Percentiles rank a stretch among this genome's conserved stretches.
phyloP scores from a whole-genome alignment of 371 early-diverging fungal genomes.

The Syncephalastrum contaminatum region DNA sequence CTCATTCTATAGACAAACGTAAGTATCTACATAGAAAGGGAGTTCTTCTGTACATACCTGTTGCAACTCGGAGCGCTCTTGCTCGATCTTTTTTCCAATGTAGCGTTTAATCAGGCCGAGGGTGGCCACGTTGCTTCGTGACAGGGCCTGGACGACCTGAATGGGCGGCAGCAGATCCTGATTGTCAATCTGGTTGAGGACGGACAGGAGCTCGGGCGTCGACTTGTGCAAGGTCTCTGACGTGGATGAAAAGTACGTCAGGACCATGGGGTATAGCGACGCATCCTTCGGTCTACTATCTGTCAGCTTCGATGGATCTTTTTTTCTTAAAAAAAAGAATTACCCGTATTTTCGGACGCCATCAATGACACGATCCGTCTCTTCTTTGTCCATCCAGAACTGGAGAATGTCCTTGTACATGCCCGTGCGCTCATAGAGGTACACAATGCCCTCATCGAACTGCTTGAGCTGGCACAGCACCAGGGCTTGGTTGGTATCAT shows the following conservation, averaged over 20 bases:
- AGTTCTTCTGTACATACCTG: conserved; percentile 42
- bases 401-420: conserved; percentile 82
- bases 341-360: conserved; percentile 83
- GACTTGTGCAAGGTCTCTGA: conserved; percentile 56
- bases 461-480: conserved; percentile 82
- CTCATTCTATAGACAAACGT: conserved; percentile 39
- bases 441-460: conserved; percentile 84
- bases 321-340: conserved; percentile 2
- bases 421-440: conserved; percentile 78
- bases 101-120: conserved; percentile 84
- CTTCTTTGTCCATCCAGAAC: conserved; percentile 78
- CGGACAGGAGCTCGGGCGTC: conserved; percentile 61
- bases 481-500: conserved; percentile 89
- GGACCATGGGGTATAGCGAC: conserved; percentile 77
- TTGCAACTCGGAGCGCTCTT: conserved; percentile 63
- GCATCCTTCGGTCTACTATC: conserved; percentile 63
- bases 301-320: not conserved
- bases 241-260: conserved; percentile 80
- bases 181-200: conserved; percentile 82
- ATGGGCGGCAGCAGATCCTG: conserved; percentile 84
- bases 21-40: not conserved
- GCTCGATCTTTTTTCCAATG: conserved; percentile 73
- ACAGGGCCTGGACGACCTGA: conserved; percentile 83
- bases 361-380: conserved; percentile 72
- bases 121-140: conserved; percentile 80